phyloP scores from a whole-genome alignment of 2,329 filamentous ascomycete species.

The Aureobasidium leucospermi region DNA sequence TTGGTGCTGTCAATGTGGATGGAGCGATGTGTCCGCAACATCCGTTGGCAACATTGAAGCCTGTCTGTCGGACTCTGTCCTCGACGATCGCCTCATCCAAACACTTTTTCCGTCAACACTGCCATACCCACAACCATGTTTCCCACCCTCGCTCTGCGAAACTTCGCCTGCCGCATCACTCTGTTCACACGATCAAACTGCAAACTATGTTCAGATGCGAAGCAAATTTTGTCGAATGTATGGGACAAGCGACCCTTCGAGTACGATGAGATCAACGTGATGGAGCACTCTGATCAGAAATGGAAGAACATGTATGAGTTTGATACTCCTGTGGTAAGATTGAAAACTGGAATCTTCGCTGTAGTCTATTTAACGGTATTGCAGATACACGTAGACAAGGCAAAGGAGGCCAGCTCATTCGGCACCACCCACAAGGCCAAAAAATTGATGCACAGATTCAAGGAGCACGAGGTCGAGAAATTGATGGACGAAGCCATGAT shows the following conservation, averaged over 20 bases:
- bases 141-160: slow-evolving; percentile 24
- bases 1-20: too few species aligned
- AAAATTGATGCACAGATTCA: slow-evolving; percentile 75
- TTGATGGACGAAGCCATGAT: slow-evolving; percentile 56
- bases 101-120: not conserved
- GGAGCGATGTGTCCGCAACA: not conserved
- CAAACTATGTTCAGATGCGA: slow-evolving; percentile 62
- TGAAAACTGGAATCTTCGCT: not conserved
- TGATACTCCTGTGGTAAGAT: slow-evolving; percentile 67
- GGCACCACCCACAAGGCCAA: slow-evolving; percentile 51
- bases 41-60: not conserved
- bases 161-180: slow-evolving; percentile 51
- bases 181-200: slow-evolving; percentile 68
- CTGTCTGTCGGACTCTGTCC: not conserved
- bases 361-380: not conserved
- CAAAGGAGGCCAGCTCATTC: slow-evolving; percentile 42
- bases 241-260: slow-evolving; percentile 61
- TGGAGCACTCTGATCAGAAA: slow-evolving; percentile 51
- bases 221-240: slow-evolving; percentile 59
- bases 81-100: not conserved
- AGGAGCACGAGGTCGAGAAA: slow-evolving; percentile 54
- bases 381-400: slow-evolving; percentile 57
- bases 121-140: slow-evolving; percentile 5
- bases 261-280: slow-evolving; percentile 63
- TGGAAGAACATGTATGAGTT: slow-evolving; percentile 75